Evolutionary conservation across 2,329 filamentous ascomycete genomes (phyloP).

Genomic region (Colletotrichum sp.): DNA sequence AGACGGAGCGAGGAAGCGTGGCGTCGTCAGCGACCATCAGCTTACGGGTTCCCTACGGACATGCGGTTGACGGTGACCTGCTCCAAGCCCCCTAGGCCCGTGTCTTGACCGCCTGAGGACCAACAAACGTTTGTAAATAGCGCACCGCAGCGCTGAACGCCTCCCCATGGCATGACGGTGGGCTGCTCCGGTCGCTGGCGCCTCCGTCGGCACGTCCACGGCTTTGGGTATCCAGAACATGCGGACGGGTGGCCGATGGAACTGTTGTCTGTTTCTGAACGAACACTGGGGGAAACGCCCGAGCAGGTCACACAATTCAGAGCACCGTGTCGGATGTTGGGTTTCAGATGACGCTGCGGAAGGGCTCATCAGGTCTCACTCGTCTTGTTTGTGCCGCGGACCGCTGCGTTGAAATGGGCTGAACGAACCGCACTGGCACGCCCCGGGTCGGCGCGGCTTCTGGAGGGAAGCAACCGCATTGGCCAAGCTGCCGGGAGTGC

Average conservation of each 20-base stretch:
- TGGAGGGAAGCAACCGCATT: not conserved
- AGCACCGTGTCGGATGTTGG: constrained; percentile 5
- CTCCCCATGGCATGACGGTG: not conserved
- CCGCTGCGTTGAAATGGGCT: not conserved
- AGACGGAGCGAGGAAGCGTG: constrained; percentile 10
- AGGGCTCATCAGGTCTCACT: not conserved
- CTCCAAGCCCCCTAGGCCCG: not conserved
- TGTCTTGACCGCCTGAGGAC: not conserved
- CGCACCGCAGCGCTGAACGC: not conserved
- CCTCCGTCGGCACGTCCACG: not conserved
- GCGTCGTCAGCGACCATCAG: constrained; percentile 17
- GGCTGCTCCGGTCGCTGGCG: not conserved
- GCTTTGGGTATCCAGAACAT: not conserved
- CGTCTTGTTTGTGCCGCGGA: constrained; percentile 12
- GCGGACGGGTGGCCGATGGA: not conserved
- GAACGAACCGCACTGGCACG: constrained; percentile 8
- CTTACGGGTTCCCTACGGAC: not conserved
- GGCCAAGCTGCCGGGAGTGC: constrained; percentile 5
- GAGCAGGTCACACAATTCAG: not conserved
- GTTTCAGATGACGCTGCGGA: constrained; percentile 15
- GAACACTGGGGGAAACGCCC: not conserved
- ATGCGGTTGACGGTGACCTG: not conserved
- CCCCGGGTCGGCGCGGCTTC: constrained; percentile 8
- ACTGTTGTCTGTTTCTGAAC: not conserved
- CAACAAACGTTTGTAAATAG: not conserved